Evolutionary conservation across 768 basidiomycete species (phyloP), one percentile per base, ranked within the genome.

Genomic region (Podaxis mareebaensis): DNA sequence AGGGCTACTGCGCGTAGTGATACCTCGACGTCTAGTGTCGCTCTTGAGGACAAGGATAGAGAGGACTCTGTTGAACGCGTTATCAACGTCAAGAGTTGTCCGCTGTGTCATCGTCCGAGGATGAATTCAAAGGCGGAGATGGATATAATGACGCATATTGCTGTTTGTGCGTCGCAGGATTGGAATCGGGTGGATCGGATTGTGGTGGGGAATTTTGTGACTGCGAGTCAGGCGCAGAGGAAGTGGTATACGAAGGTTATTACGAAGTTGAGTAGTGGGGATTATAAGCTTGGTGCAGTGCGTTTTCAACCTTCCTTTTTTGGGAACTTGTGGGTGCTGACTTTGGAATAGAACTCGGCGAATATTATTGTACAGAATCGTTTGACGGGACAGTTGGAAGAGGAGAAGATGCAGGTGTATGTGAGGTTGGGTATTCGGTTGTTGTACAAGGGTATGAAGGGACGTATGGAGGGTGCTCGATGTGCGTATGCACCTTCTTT

Each of bases 321-420:
- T 51, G 12, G 4, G 13, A 26, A 22, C 22, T 22, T 1, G 13
- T 13, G 10, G 13, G 22, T 20, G 36, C 15, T 55, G 33, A 60
- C 36, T 26, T 22, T 24, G 5, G 17, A n/a, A 1, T 70, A 93
- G 91, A 97, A 99, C 70, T 96, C 94, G 58, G 96, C 95, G 26
- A 99, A 99, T 72, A 97, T 99, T 67, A 94, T 98, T 63, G 96
- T 99, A 0, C 96, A 99, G 77, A 95, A 98, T 72, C 83, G 96
- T 13, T 75, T 86, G 74, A 95, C 93, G 0, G 96, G 96, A 0
- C 92, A 93, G 73, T 73, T 99, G 62, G 91, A 95, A 71, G 96
- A 99, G 76, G 96, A 99, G 78, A 99, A 98, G 80, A 99, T 98
- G 95, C 90, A 95, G 70, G 83, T 84, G 1, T 98, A 97, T 71